Evolutionary conservation across 169 alveolate species (phyloP).

Genomic region (Plasmodium fragile): DNA sequence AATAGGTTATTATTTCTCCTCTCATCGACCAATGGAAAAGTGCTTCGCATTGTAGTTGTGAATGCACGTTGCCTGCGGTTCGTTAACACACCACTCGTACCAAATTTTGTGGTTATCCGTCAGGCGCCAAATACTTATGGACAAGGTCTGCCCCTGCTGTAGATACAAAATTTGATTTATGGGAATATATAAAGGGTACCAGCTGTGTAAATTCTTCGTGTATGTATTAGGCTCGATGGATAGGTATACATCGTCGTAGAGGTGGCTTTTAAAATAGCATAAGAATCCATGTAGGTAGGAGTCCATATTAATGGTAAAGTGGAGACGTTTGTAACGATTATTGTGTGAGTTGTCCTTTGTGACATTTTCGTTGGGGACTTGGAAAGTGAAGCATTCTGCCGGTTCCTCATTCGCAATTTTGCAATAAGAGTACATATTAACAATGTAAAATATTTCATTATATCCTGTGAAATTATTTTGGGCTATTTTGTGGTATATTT

Average conservation of each 20-base stretch:
- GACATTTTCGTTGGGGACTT: constrained; percentile 20
- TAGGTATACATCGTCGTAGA: constrained; percentile 78
- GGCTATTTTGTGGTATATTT: constrained; percentile 78
- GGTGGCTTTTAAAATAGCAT: constrained; percentile 81
- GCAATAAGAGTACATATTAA: constrained; percentile 68
- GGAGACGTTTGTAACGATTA: constrained; percentile 78
- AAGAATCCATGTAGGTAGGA: constrained; percentile 85
- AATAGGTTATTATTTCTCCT: neutral
- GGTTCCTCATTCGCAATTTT: constrained; percentile 79
- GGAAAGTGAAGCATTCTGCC: constrained; percentile 30
- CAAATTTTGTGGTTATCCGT: constrained; percentile 81
- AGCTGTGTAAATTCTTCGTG: constrained; percentile 77
- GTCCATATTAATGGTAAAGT: constrained; percentile 75
- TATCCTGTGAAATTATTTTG: constrained; percentile 76
- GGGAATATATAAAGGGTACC: constrained; percentile 88
- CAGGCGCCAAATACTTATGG: constrained; percentile 85
- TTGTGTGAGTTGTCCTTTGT: constrained; percentile 62
- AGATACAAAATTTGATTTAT: constrained; percentile 74
- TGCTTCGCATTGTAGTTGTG: constrained; percentile 65
- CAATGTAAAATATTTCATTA: constrained; percentile 72
- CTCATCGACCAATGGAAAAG: constrained; percentile 60
- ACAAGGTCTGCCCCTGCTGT: constrained; percentile 74
- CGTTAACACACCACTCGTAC: constrained; percentile 86
- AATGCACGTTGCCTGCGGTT: constrained; percentile 35
- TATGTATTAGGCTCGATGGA: constrained; percentile 82